Conservation (phyloP, 768 basidiomycete genomes). For the Lyophyllum semitale region DNA sequence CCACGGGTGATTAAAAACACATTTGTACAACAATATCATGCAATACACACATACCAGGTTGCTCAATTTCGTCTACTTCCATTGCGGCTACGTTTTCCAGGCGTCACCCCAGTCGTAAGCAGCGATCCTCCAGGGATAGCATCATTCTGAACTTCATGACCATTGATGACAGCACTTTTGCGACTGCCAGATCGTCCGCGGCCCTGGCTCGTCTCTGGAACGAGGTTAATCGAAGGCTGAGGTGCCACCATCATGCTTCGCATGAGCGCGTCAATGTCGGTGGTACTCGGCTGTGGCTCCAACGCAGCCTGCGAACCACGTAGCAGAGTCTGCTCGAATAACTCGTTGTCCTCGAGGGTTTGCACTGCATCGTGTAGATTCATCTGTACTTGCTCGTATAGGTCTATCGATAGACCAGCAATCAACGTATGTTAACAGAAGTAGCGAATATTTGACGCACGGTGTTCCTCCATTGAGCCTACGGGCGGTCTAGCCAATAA, state of each 20-base stretch:
- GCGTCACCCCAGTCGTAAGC: conserved; percentile 9
- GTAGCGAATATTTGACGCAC: conserved; percentile 24
- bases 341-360: conserved; percentile 46
- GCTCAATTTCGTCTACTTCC: conserved; percentile 17
- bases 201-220: conserved; percentile 1
- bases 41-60: conserved; percentile 4
- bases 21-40: not conserved
- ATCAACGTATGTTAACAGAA: not conserved
- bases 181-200: conserved; percentile 12
- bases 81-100: conserved; percentile 23
- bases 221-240: conserved; percentile 11
- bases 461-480: conserved; percentile 32
- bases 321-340: conserved; percentile 48
- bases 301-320: conserved; percentile 47
- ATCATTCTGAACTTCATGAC: conserved; percentile 12
- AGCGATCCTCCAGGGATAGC: conserved; percentile 4
- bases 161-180: conserved; percentile 25
- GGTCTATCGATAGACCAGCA: conserved; percentile 17
- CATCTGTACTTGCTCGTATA: conserved; percentile 37
- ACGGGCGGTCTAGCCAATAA: conserved; percentile 31
- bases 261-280: conserved; percentile 52
- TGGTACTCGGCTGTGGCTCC: conserved; percentile 43
- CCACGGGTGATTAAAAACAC: not conserved
- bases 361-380: conserved; percentile 38
- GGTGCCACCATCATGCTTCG: conserved; percentile 50